These are phyloP conservation scores for Cryptosporidium muris DNA, from an alignment of 169 alveolate genomes.

Conservation along the genomic window DNA sequence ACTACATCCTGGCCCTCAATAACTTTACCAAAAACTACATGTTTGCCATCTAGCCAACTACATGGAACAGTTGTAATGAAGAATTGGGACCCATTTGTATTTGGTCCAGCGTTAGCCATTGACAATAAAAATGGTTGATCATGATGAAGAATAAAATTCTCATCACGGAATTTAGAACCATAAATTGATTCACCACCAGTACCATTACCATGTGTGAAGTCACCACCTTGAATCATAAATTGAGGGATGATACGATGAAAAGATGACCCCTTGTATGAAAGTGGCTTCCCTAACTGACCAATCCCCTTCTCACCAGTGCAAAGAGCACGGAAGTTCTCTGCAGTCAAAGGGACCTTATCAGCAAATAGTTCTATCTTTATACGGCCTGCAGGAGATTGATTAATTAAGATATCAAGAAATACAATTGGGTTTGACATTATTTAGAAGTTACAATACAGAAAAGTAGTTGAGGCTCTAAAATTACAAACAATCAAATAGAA, in stretches of 20 bases:
- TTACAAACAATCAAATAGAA: no score
- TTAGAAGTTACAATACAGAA: not conserved
- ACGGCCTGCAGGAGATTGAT: constrained; percentile 86
- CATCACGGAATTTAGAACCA: constrained; percentile 88
- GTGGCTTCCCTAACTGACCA: constrained; percentile 87
- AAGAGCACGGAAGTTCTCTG: constrained; percentile 87
- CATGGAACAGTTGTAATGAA: constrained; percentile 93
- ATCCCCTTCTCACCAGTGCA: constrained; percentile 88
- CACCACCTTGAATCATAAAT: constrained; percentile 91
- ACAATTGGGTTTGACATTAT: constrained; percentile 71
- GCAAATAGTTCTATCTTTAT: constrained; percentile 90
- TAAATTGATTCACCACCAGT: constrained; percentile 90
- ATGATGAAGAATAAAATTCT: constrained; percentile 82
- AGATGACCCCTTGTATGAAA: constrained; percentile 87
- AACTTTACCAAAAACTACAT: constrained; percentile 93
- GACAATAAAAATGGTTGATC: constrained; percentile 94
- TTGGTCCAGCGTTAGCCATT: constrained; percentile 98
- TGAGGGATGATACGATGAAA: constrained; percentile 86
- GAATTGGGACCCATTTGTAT: constrained; percentile 97
- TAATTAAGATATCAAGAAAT: constrained; percentile 81
- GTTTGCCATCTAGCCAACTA: constrained; percentile 97
- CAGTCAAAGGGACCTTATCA: constrained; percentile 88
- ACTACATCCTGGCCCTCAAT: constrained; percentile 92
- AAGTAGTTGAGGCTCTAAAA: no score
- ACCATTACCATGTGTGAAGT: constrained; percentile 85